Evolutionary conservation across 768 basidiomycete species (phyloP), one percentile per base, ranked within the genome.

Genomic region (Boletus pseudo-olivaceus): DNA sequence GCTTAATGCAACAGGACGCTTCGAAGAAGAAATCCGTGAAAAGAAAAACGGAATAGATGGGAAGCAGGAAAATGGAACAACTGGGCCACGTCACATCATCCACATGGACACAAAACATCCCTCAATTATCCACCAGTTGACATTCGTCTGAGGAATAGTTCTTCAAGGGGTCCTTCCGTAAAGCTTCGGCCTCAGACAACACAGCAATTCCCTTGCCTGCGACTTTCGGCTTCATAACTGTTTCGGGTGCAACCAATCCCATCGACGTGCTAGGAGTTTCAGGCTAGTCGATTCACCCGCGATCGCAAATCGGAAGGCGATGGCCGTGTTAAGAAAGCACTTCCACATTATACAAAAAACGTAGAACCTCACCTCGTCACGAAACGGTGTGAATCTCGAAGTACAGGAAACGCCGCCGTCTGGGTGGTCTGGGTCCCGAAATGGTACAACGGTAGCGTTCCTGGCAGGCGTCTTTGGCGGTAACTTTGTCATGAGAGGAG

Each of bases 141-240:
- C 53, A 60, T 34, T 67, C 68, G 8, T 56, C 65, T 10, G 32
- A 39, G n/a, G 64, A 61, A 68, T 91, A 90, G 64, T 92, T 91
- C 75, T 88, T 90, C 66, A 92, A 71, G 2, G 90, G 90, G 65
- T 90, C 87, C 61, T 82, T 88, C 55, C 89, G 76, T 54, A 92
- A 66, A 2, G 87, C 88, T 64, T 92, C 90, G 32, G 87, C 87
- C 68, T 90, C 88, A 2, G 85, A 82, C 30, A 77, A 71, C 37
- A 78, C 69, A 23, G 67, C 60, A 9, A 75, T 69, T 11, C 75
- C 78, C 59, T 73, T 77, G 49, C 70, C 58, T 53, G 73, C 69
- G 56, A 73, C 75, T 71, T 85, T 88, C 48, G 78, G 76, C 65
- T 82, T 88, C 80, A 88, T 89, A 20, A 85, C 77, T n/a, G 82